Percentiles rank a stretch among this genome's conserved stretches.
Conservation (phyloP, 768 basidiomycete species). For the Suillus fuscotomentosus region DNA sequence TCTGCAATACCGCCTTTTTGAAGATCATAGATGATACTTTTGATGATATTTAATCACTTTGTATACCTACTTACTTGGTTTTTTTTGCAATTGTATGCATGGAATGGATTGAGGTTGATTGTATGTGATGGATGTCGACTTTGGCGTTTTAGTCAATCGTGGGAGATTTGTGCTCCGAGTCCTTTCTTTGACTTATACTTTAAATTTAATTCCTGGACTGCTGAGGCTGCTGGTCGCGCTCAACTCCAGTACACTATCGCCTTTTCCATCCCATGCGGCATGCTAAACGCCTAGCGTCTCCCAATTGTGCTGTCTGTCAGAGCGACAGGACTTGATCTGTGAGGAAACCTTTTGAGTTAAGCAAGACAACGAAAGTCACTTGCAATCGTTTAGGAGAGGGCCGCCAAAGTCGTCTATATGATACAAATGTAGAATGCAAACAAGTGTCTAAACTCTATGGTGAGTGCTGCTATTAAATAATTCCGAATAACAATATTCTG, state of each 20-base stretch:
- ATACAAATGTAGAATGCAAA: neutral
- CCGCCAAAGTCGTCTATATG: neutral
- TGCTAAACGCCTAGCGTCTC: neutral
- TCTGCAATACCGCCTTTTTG: neutral
- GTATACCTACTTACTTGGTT: neutral
- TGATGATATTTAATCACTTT: neutral
- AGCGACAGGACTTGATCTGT: neutral
- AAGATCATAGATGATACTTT: neutral
- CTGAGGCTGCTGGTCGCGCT: neutral
- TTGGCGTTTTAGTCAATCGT: neutral
- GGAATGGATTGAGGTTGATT: neutral
- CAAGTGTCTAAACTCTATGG: neutral
- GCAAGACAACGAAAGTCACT: neutral
- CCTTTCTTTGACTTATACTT: too few species aligned
- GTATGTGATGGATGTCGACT: neutral
- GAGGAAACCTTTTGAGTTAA: neutral
- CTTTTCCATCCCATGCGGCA: neutral
- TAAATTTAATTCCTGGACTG: neutral
- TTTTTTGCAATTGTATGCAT: neutral
- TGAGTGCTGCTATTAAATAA: neutral
- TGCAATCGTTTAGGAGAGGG: neutral
- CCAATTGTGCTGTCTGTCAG: neutral
- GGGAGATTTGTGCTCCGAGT: neutral
- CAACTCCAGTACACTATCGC: neutral
- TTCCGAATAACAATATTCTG: neutral